Percentiles rank a stretch among this genome's conserved stretches.
Evolutionary conservation across 116 monocot species (phyloP).

Genomic region (Cymodocea nodosa): DNA sequence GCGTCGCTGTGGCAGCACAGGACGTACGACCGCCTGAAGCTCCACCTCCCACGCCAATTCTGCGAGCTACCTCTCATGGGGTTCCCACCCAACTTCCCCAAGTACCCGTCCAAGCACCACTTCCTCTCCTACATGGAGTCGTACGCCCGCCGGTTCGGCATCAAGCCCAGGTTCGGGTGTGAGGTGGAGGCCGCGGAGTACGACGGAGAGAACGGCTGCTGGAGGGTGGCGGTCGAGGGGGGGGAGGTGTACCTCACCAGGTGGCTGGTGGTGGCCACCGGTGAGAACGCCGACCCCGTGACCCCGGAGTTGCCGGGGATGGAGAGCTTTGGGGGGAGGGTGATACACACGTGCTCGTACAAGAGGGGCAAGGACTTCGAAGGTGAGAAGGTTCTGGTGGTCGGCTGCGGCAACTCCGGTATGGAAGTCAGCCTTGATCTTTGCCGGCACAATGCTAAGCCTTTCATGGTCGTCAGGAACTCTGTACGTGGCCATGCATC

Average conservation of each 20-base stretch:
- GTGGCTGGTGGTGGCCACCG: slow-evolving; percentile 80
- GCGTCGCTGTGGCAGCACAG: slow-evolving; percentile 64
- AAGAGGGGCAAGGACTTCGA: slow-evolving; percentile 40
- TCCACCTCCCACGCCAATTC: slow-evolving; percentile 75
- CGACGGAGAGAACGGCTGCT: slow-evolving; percentile 17
- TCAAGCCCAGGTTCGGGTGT: slow-evolving; percentile 38
- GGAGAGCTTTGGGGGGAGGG: slow-evolving; percentile 24
- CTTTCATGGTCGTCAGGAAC: slow-evolving; percentile 74
- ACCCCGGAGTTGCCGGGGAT: slow-evolving; percentile 39
- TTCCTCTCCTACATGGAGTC: slow-evolving; percentile 53
- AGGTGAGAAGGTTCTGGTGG: slow-evolving; percentile 57
- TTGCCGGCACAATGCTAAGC: slow-evolving; percentile 55
- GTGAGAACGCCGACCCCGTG: slow-evolving; percentile 73
- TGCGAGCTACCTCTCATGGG: slow-evolving; percentile 67
- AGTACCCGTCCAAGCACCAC: slow-evolving; percentile 62
- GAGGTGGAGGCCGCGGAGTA: slow-evolving; percentile 38
- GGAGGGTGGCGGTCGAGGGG: slow-evolving; percentile 24
- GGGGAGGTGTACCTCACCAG: slow-evolving; percentile 27
- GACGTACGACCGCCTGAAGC: slow-evolving; percentile 71
- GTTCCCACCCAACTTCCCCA: slow-evolving; percentile 46
- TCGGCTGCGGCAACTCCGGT: slow-evolving; percentile 80
- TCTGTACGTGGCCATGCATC: slow-evolving; percentile 21
- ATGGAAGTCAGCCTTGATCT: slow-evolving; percentile 88
- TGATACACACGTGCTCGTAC: slow-evolving; percentile 54
- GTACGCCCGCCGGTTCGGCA: slow-evolving; percentile 34